A percentile compares a stretch with the other conserved stretches of the same genome.
phyloP scores from a whole-genome alignment of 192 early-diverging fungal genomes.

The Thamnidium elegans region DNA sequence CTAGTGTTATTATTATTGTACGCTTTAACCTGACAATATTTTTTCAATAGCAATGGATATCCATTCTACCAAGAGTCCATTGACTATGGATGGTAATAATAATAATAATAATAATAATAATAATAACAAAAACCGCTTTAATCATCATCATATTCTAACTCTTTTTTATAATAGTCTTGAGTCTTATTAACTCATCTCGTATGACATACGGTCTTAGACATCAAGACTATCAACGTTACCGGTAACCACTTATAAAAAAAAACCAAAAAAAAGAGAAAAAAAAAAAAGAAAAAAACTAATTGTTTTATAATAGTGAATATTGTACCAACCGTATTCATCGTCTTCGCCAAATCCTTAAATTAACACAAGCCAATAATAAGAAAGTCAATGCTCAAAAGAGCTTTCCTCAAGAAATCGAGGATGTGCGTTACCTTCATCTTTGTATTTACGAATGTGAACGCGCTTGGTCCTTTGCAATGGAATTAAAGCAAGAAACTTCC shows the following conservation, averaged over 20 bases:
- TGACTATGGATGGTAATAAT: no score
- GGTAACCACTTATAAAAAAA: conserved; percentile 34
- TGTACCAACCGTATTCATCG: conserved; percentile 62
- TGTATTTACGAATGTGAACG: conserved; percentile 72
- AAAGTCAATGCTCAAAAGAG: conserved; percentile 44
- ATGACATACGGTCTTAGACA: conserved; percentile 77
- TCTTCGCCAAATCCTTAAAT: conserved; percentile 51
- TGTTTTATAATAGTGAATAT: conserved; percentile 48
- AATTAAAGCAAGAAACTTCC: conserved; percentile 59
- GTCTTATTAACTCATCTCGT: conserved; percentile 58
- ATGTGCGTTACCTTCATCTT: conserved; percentile 56
- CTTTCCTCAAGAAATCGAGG: conserved; percentile 44
- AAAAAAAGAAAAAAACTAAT: neutral
- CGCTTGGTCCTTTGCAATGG: conserved; percentile 76
- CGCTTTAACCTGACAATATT: no score
- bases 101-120: no score
- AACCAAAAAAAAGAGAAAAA: neutral
- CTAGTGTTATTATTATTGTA: no score
- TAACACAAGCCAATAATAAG: conserved; percentile 53
- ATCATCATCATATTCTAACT: no score
- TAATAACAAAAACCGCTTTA: no score
- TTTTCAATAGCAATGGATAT: no score
- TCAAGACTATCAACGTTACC: conserved; percentile 76
- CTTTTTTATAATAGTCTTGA: conserved; percentile 38
- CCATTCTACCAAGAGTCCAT: no score